Base-by-base conservation (phyloP, 305 asterid species). In the Petunia hybrid region DNA sequence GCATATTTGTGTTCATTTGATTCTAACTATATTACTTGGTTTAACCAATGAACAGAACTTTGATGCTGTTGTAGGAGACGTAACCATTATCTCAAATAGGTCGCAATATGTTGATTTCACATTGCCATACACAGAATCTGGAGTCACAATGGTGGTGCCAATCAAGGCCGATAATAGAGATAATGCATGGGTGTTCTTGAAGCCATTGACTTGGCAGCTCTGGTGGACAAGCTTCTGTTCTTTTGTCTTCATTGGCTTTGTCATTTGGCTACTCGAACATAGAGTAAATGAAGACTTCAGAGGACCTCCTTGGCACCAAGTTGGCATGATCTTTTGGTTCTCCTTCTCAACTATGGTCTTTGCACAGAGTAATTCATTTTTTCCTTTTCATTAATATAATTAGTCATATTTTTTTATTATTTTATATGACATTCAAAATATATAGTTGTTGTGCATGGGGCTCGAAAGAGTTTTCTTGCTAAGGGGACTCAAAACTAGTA, bases 261-360 rank as follows among this genome's bases (percentile, higher is more conserved):
- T 90, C 40, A 85, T 92, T 74, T 93, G 97, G 97, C 14, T 87
- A 70, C 84, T 91, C 3, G 97, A 93, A 66, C 94, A 91, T 45
- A 79, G 90, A 69, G 77, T 84, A 35, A 92, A 93, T 48, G 88
- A 88, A 65, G 95, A 91, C 51, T 89, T 90, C 51, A 83, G 90
- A 78, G 94, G 92, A 2, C 87, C 94, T n/a, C 78, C 59, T 78
- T 48, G 77, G 80, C 82, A 92, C 60, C 95, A 91, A 87, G 77
- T 86, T 36, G 96, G 97, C 82, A 82, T 70, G 85, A 65, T 86
- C 39, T 83, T 93, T 81, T 91, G 94, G 94, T 90, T 91, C 69
- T 79, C 92, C 79, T 90, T 91, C 87, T 91, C 95, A 71, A 90
- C 97, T 43, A 86, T 93, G 89, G 92, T 89, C 40, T 91, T 88